These are phyloP conservation scores for Geum urbanum DNA, from an alignment of 306 rosid genomes.

Conservation along the genomic window DNA sequence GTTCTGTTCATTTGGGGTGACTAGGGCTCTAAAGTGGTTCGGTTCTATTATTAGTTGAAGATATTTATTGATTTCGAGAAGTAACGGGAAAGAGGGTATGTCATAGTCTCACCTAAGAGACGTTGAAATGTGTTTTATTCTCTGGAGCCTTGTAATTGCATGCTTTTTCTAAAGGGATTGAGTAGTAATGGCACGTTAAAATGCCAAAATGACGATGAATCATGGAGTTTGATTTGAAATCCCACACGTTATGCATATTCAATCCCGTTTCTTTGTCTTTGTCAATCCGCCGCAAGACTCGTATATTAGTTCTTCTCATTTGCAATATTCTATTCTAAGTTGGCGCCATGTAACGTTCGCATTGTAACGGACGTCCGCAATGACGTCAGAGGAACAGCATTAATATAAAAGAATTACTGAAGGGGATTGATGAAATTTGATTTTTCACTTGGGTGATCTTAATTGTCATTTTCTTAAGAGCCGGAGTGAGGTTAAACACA, in stretches of 20 bases:
- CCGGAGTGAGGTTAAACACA: not conserved
- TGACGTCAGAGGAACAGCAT: not conserved
- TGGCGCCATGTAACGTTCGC: not conserved
- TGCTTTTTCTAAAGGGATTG: not conserved
- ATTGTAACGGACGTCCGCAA: not conserved
- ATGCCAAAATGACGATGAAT: not conserved
- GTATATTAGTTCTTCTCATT: not conserved
- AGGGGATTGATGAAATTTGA: not conserved
- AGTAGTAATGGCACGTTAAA: not conserved
- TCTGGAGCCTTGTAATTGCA: not conserved
- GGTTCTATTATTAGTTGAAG: too few species aligned
- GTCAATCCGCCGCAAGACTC: constrained; percentile 9
- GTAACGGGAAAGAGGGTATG: not conserved
- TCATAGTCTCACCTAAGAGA: not conserved
- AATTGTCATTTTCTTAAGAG: not conserved
- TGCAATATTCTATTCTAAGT: not conserved
- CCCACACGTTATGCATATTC: not conserved
- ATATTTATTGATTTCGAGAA: not conserved
- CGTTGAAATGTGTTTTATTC: not conserved
- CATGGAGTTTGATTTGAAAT: not conserved
- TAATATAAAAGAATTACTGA: not conserved
- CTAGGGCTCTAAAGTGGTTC: too few species aligned
- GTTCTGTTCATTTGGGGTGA: too few species aligned
- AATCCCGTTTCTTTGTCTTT: not conserved
- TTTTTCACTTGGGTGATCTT: not conserved